Base-by-base conservation (phyloP, 108 stramenopile species). In the Cyclotella sp. region DNA sequence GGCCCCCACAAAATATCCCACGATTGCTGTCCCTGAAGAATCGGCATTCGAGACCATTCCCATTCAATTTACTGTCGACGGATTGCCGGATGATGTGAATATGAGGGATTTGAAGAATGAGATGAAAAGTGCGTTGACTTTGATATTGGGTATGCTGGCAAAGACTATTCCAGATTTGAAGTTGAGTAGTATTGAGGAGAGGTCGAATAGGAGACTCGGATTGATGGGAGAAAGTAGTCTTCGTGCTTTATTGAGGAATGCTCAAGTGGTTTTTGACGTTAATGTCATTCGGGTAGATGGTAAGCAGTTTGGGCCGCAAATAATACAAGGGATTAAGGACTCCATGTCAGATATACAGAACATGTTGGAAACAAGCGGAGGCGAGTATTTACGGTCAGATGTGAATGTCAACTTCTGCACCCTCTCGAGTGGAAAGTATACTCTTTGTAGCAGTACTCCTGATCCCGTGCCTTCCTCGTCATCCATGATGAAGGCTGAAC, bases 321-420 rank as follows among this genome's bases (percentile, higher is more conserved):
- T 82, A 5, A 75, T 82, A 30, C 60, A 70, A 65, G 73, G 47
- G 45, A 47, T 82, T 28, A n/a, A 47, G 10, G 81, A 82, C n/a
- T 64, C 63, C 29, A 62, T 70, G 57, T 26, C 49, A 7, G 58
- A 70, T 19, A 59, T 82, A 8, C 29, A 70, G 19, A 28, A 65
- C 12, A 51, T 66, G 16, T 59, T 82, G 34, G 58, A 74, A 39
- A 58, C 55, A 8, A 53, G 24, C 46, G 44, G 57, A 14, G 45
- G 22, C 41, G 28, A 65, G 14, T 65, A 66, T 46, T 75, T 75
- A 26, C 47, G 43, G 10, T 45, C 40, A 21, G 53, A 66, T 26
- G 12, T 73, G 18, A 44, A 63, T 22, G 29, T 78, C 16, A 78
- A 78, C 30, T 55, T 62, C 21, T 78, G 77, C 46, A 71, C 77